Evolutionary conservation across 2,329 filamentous ascomycete species (phyloP), one percentile per base, ranked within the genome.

Genomic region (Mycosphaerella sp.): DNA sequence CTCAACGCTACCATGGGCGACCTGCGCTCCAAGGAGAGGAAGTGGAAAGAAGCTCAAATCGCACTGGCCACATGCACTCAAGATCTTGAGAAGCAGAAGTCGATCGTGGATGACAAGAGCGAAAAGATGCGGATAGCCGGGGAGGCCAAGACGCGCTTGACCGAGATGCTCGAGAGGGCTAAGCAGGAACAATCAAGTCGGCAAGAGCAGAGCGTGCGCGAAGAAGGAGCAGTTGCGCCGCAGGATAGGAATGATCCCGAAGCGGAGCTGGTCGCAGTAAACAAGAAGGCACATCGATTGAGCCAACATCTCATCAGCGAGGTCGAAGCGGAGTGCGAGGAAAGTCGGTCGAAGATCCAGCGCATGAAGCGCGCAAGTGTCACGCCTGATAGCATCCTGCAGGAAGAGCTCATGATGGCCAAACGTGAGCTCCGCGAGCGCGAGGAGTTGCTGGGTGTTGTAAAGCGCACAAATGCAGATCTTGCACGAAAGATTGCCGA

Each of bases 11-110:
- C 54, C 3, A 44, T 45, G 36, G 31, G 34, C 6, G 54, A 56
- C 11, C 21, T 45, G 14, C 26, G 38, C 6, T 43, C 26, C 4
- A 46, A 46, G 32, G 54, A 56, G 36, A 42, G 29, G 14, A 49
- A 44, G 45, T 53, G 49, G 49, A 53, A 49, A 40, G 45, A 46
- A 40, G 53, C 53, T 6, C 53, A 51, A 32, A 12, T n/a, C 3
- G 43, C 48, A 29, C 31, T 44, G 8, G 29, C 21, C 14, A 29
- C 21, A 5, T 51, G 48, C 23, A 51, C 29, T 12, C 29, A 17
- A 39, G 29, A 39, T 14, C 36, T 31, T 2, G 38, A 55, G 36
- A 21, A 23, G 29, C 53, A 50, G 47, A 55, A 36, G 26, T 39
- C 14, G 6, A 42, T 46, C 23, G n/a, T 51, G n/a, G 14, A 32